Conservation (phyloP, 495 filamentous ascomycete genomes). For the Neurospora sp. region DNA sequence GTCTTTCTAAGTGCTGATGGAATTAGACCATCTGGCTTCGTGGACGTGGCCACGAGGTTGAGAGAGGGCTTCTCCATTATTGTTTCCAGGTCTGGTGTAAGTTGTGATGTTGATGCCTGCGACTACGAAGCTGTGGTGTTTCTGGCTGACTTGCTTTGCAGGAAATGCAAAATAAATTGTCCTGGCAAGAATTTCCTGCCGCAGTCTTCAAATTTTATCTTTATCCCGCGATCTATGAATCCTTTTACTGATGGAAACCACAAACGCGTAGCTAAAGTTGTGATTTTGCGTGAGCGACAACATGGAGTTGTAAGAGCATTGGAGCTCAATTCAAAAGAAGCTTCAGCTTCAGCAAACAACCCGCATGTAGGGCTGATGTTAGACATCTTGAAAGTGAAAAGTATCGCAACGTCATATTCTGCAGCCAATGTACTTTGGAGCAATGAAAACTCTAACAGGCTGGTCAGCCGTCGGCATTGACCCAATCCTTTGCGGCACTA, state of each 20-base stretch:
- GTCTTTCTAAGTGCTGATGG: not conserved
- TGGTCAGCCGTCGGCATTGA: not conserved
- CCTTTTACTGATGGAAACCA: not conserved
- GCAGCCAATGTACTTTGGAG: not conserved
- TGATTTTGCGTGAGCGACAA: not conserved
- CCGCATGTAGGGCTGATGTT: not conserved
- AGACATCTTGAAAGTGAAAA: not conserved
- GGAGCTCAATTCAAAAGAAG: not conserved
- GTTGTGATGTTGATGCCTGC: not conserved
- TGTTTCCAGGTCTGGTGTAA: not conserved
- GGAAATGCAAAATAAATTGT: no score
- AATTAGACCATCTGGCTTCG: slow-evolving; percentile 9
- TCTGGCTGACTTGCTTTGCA: not conserved
- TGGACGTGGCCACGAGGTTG: slow-evolving; percentile 11
- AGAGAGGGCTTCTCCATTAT: slow-evolving; percentile 15
- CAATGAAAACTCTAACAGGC: not conserved
- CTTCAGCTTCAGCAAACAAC: not conserved
- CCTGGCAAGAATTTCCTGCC: not conserved
- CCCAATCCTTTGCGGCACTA: not conserved
- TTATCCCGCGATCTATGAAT: not conserved
- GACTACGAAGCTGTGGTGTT: not conserved
- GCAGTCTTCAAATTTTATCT: not conserved
- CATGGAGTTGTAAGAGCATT: not conserved
- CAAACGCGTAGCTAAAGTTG: not conserved
- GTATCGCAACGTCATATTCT: not conserved